These are phyloP conservation scores for Borovskyia barvae DNA, from an alignment of 208 protist genomes.

Conservation along the genomic window DNA sequence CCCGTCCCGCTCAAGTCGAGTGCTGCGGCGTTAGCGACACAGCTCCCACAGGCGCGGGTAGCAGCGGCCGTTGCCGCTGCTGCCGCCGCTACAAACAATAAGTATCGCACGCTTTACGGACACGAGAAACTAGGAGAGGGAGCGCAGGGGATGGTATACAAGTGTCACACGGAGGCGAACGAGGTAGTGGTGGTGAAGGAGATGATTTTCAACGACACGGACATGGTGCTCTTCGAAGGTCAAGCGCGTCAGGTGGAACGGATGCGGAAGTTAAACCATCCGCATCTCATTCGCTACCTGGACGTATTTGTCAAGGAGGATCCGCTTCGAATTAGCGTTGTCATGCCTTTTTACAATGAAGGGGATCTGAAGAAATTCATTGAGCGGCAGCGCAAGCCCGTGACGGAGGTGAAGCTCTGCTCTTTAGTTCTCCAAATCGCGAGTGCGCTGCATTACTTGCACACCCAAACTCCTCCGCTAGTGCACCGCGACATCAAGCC, in stretches of 20 bases:
- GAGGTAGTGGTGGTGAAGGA: constrained; percentile 83
- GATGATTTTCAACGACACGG: constrained; percentile 56
- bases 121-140: constrained; percentile 63
- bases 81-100: constrained; percentile 19
- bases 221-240: constrained; percentile 34
- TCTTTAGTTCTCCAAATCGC: constrained; percentile 82
- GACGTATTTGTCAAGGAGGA: constrained; percentile 59
- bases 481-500: constrained; percentile 90
- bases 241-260: constrained; percentile 59
- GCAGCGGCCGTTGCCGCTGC: constrained; percentile 5
- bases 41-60: constrained; percentile 11
- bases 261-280: constrained; percentile 70
- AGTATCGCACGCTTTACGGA: constrained; percentile 47
- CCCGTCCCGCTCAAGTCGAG: constrained; percentile 20
- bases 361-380: constrained; percentile 74
- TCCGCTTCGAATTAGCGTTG: constrained; percentile 59
- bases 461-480: constrained; percentile 71
- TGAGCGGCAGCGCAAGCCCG: constrained; percentile 38
- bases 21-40: not conserved
- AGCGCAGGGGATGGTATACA: constrained; percentile 78
- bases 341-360: constrained; percentile 86
- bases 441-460: constrained; percentile 75
- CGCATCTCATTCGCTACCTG: constrained; percentile 82
- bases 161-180: constrained; percentile 65
- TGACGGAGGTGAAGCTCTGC: constrained; percentile 66